Evolutionary conservation across 805 yeast genomes (phyloP).

Genomic region (Phaffomyces thermotolerans): DNA sequence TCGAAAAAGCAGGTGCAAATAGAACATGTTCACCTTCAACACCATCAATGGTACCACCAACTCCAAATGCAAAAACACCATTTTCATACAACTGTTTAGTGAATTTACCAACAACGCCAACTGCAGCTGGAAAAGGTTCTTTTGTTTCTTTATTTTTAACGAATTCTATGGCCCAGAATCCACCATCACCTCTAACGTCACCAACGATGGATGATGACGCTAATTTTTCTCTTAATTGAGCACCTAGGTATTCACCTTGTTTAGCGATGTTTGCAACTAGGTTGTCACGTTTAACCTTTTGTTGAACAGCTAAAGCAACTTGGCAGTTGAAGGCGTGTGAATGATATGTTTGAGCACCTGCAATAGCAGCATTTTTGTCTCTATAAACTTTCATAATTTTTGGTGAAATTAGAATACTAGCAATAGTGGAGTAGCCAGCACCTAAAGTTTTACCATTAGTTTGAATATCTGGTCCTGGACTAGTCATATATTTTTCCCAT

Average conservation of each 20-base stretch:
- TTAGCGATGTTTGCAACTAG: slow-evolving; percentile 34
- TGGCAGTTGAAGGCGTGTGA: slow-evolving; percentile 39
- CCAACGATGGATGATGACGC: slow-evolving; percentile 33
- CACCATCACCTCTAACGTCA: slow-evolving; percentile 48
- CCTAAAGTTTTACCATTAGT: slow-evolving; percentile 43
- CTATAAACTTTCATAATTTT: slow-evolving; percentile 30
- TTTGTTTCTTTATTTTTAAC: slow-evolving; percentile 41
- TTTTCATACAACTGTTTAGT: slow-evolving; percentile 29
- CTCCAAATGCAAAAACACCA: slow-evolving; percentile 36
- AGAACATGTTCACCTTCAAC: slow-evolving; percentile 38
- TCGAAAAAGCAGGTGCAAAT: slow-evolving; percentile 38
- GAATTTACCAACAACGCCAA: slow-evolving; percentile 26
- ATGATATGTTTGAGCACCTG: slow-evolving; percentile 45
- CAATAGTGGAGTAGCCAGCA: slow-evolving; percentile 42
- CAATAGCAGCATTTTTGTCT: slow-evolving; percentile 21
- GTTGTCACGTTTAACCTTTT: slow-evolving; percentile 29
- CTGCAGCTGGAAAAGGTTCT: slow-evolving; percentile 33
- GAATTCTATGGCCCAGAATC: slow-evolving; percentile 48
- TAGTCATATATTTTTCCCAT: slow-evolving; percentile 34
- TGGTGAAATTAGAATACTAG: slow-evolving; percentile 34
- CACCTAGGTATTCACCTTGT: slow-evolving; percentile 39
- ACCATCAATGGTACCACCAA: slow-evolving; percentile 33
- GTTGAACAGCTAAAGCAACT: slow-evolving; percentile 40
- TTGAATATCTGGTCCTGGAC: slow-evolving; percentile 40
- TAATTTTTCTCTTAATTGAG: slow-evolving; percentile 25